Conservation (phyloP, 2,329 filamentous ascomycete genomes). For the Xylaria sp. region DNA sequence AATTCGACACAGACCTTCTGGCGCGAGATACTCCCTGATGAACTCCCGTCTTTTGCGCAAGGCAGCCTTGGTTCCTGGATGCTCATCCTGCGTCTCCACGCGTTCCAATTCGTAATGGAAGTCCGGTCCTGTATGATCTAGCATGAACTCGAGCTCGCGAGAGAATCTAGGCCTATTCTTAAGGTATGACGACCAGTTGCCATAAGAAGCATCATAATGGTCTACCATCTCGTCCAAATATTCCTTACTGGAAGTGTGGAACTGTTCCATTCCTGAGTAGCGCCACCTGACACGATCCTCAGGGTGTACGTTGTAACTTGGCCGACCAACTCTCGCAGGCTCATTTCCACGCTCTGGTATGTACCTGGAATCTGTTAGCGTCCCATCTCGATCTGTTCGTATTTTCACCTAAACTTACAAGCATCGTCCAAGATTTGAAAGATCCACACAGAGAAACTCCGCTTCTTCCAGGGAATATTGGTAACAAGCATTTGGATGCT, state of each 20-base stretch:
- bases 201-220: constrained; percentile 33
- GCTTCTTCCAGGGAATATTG: constrained; percentile 47
- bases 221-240: constrained; percentile 30
- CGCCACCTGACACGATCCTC: constrained; percentile 49
- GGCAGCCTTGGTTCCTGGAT: background rate
- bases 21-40: constrained; percentile 33
- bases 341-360: constrained; percentile 1
- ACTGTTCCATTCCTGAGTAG: constrained; percentile 28
- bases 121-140: constrained; percentile 36
- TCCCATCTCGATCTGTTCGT: background rate
- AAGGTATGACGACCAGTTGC: constrained; percentile 27
- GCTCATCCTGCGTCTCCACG: constrained; percentile 26
- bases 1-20: constrained; percentile 31
- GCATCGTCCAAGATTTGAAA: constrained; percentile 42
- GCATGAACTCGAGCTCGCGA: constrained; percentile 35
- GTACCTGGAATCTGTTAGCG: constrained; percentile 40
- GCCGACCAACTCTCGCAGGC: constrained; percentile 36
- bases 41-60: constrained; percentile 25
- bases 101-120: constrained; percentile 28
- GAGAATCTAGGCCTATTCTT: constrained; percentile 26
- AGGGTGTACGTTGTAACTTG: constrained; percentile 43
- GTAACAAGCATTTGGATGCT: constrained; percentile 45
- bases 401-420: constrained; percentile 41
- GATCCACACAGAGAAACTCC: constrained; percentile 29
- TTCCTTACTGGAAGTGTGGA: background rate